Base-by-base conservation (phyloP, 2,329 filamentous ascomycete genomes). In the Verticillium albo-atrum region DNA sequence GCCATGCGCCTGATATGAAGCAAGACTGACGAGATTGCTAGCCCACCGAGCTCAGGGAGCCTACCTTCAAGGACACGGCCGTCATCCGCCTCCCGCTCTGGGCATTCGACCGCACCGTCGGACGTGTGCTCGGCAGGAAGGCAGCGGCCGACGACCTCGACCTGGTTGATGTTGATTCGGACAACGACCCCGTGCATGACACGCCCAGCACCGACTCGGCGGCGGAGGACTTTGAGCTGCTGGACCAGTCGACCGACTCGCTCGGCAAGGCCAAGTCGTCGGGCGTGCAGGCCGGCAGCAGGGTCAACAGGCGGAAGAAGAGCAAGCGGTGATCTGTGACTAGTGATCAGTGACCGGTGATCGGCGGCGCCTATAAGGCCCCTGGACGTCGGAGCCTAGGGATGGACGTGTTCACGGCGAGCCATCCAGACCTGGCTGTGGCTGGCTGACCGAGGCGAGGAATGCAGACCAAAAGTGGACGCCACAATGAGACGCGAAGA, bases 11-110 rank as follows among this genome's bases (percentile, higher is more conserved):
- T n/a, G n/a, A n/a, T n/a, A n/a, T n/a, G n/a, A 20, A 50, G n/a
- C 9, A 23, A 47, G 20, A 23, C 42, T 47, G 10, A 47, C 42
- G 42, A 25, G 20, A 35, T 51, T 54, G 17, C 63, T 20, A 94
- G 90, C 86, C 86, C 69, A 85, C 92, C 61, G 92, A 97, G 72
- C 88, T 99, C 61, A 81, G 83, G 52, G 79, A 82, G 65, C 95
- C 95, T 1, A 90, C 88, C 3, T 77, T 97, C 72, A 84, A 77
- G 63, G 90, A 98, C 70, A 99, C 95, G 0, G 87, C 92, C 61
- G 82, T 98, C 52, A 85, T 90, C 74, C 89, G 89, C 57, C 77
- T 96, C 5, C 95, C 95, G 1, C 71, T 88, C 58, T 96, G 88
- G 84, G 71, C 85, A 59, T 95, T 89, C 77, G 80, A 74, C 57